phyloP scores from a whole-genome alignment of 202 grass and related monocot species.

The Zoysia matrella region DNA sequence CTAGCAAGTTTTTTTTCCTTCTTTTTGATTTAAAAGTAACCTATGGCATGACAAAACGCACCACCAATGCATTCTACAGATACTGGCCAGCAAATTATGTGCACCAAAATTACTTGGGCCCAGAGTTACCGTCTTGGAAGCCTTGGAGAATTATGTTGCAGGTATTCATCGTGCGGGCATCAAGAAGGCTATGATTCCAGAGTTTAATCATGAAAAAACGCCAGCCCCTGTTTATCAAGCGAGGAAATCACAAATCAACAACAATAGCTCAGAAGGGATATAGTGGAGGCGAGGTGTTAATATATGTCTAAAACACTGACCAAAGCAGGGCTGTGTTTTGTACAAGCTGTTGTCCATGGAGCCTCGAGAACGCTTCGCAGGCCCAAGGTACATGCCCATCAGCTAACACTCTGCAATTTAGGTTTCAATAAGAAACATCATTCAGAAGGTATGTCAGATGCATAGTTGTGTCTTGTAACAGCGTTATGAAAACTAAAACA shows the following conservation, averaged over 20 bases:
- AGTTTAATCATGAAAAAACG: slow-evolving; percentile 96
- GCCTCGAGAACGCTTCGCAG: slow-evolving; percentile 75
- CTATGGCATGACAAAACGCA: not conserved
- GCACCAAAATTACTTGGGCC: slow-evolving; percentile 52
- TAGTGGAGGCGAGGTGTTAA: not conserved
- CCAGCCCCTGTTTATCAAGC: slow-evolving; percentile 73
- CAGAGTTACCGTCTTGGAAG: slow-evolving; percentile 51
- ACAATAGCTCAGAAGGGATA: not conserved
- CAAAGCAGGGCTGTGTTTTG: slow-evolving; percentile 68
- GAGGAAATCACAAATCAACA: slow-evolving; percentile 14
- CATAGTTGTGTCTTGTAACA: not conserved
- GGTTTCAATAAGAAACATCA: not conserved
- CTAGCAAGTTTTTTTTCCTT: not conserved
- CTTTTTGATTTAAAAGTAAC: not conserved
- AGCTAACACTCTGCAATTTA: slow-evolving; percentile 79
- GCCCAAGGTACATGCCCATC: slow-evolving; percentile 98
- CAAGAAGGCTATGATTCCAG: slow-evolving; percentile 96
- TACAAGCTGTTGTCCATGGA: slow-evolving; percentile 75
- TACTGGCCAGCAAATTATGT: slow-evolving; percentile 1
- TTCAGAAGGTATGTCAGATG: not conserved
- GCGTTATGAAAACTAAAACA: slow-evolving; percentile 5
- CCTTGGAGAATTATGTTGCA: slow-evolving; percentile 81
- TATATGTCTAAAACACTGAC: slow-evolving; percentile 41
- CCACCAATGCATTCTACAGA: not conserved
- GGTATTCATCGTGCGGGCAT: slow-evolving; percentile 79